A percentile compares a stretch with the other conserved stretches of the same genome.
Evolutionary conservation across 805 yeast species (phyloP).

Genomic region (Monosporozyma yasuniensis): DNA sequence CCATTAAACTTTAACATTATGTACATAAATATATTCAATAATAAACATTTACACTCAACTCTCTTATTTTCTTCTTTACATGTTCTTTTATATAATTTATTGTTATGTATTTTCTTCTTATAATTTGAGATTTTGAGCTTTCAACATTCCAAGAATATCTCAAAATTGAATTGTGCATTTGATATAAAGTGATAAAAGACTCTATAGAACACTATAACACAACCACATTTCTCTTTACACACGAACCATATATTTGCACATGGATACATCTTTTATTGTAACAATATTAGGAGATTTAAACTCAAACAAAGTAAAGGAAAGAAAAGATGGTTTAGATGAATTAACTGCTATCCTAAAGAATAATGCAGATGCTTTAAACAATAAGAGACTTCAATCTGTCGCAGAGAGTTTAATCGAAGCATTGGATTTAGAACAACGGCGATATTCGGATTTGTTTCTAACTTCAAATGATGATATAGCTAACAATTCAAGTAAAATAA

Average conservation of each 20-base stretch:
- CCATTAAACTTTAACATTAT: not conserved
- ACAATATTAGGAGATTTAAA: slow-evolving; percentile 23
- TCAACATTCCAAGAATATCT: no score
- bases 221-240: no score
- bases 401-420: slow-evolving; percentile 25
- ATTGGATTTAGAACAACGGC: slow-evolving; percentile 32
- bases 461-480: not conserved
- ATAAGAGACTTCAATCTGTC: slow-evolving; percentile 16
- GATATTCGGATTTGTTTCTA: slow-evolving; percentile 9
- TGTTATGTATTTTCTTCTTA: no score
- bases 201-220: no score
- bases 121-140: no score
- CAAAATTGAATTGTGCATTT: no score
- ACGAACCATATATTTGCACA: slow-evolving; percentile 2
- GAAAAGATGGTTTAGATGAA: slow-evolving; percentile 42
- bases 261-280: slow-evolving; percentile 10
- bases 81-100: no score
- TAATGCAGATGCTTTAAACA: slow-evolving; percentile 15
- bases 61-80: no score
- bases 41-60: no score
- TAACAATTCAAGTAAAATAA: slow-evolving; percentile 19
- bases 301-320: slow-evolving; percentile 46
- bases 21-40: not conserved
- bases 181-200: no score
- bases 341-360: slow-evolving; percentile 28